Evolutionary conservation across 2,329 filamentous ascomycete genomes (phyloP), one percentile per base, ranked within the genome.

Genomic region (Chrysosporium keratinophilum): DNA sequence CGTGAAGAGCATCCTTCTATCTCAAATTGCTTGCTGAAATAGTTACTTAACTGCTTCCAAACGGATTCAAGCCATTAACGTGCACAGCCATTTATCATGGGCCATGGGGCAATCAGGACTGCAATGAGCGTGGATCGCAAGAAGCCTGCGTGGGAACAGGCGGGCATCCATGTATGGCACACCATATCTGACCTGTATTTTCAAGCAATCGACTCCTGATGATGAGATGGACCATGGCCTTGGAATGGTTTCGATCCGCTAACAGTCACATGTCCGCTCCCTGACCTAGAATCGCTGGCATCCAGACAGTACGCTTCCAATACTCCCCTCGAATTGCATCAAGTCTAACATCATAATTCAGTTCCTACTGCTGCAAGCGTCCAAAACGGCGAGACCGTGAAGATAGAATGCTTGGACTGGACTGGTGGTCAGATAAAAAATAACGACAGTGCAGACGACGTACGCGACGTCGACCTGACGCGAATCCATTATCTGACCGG

Each of bases 361-460:
- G 87, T 95, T 50, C 90, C 90, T 0, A 81, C 78, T 54, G 78
- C 77, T 49, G 85, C 77, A 33, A 81, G 78, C 1, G 88, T 96
- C 63, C 83, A 85, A 62, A 83, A 90, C 64, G 84, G 84, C 31
- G 90, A 95, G 71, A 87, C 87, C 0, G 89, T 95, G 60, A 95
- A 94, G 71, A 95, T 95, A 60, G 88, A 95, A 75, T 95, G 90
- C 64, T 75, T 93, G 6, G 88, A 94, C 71, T 94, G 88, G 82
- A 75, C 72, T 0, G 73, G 72, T 19, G 89, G 89, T 1, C 89
- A 95, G 63, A 95, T 95, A 63, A 78, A 80, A 53, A 95, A 96
- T 70, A 85, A 91, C 60, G 89, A 96, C 68, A 85, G 79, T 33
- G 90, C 90, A n/a, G 86, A 95, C 63, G 90, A 96, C 64, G 73